Evolutionary conservation across 805 yeast species (phyloP).

Genomic region (Teunomyces lycoperdinae): DNA sequence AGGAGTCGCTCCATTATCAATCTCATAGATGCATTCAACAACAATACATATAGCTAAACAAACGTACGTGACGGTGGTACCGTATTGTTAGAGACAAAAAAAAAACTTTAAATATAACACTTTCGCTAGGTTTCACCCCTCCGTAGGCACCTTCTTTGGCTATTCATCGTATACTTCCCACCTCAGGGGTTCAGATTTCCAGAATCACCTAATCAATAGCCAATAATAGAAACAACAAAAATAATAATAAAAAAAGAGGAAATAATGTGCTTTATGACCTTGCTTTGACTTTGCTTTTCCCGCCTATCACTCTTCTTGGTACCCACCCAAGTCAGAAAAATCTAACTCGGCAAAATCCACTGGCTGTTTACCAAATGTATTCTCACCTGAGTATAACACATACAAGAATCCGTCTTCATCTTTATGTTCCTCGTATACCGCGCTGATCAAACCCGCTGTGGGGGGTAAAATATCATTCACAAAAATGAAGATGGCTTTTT

Average conservation of each 20-base stretch:
- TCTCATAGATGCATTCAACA: no score
- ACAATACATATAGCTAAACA: no score
- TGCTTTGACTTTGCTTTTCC: background rate
- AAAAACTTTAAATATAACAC: no score
- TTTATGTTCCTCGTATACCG: slow-evolving; percentile 93
- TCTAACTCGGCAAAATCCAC: slow-evolving; percentile 1
- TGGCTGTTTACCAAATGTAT: slow-evolving; percentile 73
- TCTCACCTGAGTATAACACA: slow-evolving; percentile 95
- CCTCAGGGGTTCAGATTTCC: slow-evolving; percentile 1
- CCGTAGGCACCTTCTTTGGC: background rate
- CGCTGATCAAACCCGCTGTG: slow-evolving; percentile 94
- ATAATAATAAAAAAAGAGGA: background rate
- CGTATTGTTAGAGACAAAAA: no score
- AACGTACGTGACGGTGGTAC: no score
- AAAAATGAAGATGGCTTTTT: slow-evolving; percentile 96
- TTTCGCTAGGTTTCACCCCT: no score
- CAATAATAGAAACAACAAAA: background rate
- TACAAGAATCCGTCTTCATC: slow-evolving; percentile 97
- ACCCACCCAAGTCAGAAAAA: background rate
- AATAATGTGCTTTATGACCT: background rate
- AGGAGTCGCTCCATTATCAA: no score
- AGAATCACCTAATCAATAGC: background rate
- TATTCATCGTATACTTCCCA: background rate
- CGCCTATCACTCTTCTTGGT: background rate
- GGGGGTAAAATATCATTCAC: slow-evolving; percentile 97